phyloP scores from a whole-genome alignment of 2,329 filamentous ascomycete genomes.

The Aspergillus eucalypticola region DNA sequence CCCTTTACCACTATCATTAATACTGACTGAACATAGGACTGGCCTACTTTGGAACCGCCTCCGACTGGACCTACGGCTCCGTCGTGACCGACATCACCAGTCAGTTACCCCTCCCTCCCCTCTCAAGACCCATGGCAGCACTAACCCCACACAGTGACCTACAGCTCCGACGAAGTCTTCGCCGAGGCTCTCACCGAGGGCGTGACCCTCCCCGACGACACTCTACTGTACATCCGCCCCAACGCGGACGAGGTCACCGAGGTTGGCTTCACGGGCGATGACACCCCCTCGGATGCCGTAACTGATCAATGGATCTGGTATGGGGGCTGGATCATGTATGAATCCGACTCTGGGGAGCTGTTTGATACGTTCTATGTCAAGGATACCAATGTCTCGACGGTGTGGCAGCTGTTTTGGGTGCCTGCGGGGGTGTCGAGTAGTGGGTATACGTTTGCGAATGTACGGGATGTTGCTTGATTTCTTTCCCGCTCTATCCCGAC shows the following conservation, averaged over 20 bases:
- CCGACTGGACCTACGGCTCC: neutral
- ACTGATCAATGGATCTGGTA: neutral
- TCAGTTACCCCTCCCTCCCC: neutral
- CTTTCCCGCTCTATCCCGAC: no score
- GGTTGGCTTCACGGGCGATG: neutral
- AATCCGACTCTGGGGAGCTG: neutral
- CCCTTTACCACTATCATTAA: no score
- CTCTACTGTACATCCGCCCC: neutral
- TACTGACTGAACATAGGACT: neutral
- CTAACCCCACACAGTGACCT: neutral
- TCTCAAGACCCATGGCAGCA: fast-evolving
- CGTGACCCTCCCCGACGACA: neutral
- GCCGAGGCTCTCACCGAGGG: neutral
- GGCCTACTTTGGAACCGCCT: neutral
- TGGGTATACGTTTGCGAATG: neutral
- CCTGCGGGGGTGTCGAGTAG: neutral
- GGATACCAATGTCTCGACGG: neutral
- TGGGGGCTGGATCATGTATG: neutral
- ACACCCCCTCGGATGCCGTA: neutral
- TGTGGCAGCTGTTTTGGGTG: neutral
- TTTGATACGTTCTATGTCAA: neutral
- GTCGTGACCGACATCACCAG: neutral
- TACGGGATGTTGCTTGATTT: neutral
- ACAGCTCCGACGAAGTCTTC: neutral
- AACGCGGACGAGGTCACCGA: neutral